Evolutionary conservation across 2,329 filamentous ascomycete genomes (phyloP), one percentile per base, ranked within the genome.

Genomic region (Sarocladium strictum): DNA sequence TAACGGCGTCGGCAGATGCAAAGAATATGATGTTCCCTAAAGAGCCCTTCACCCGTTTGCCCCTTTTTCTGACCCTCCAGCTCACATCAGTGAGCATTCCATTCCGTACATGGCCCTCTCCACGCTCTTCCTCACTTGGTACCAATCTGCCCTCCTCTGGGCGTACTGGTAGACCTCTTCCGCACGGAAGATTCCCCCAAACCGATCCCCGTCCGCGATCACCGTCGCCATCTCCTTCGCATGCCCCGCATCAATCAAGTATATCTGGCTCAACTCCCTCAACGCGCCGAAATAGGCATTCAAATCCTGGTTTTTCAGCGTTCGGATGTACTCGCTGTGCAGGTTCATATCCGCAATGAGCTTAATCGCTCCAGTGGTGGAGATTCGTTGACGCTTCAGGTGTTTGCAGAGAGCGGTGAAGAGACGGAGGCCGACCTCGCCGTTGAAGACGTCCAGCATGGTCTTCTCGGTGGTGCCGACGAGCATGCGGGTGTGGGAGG

Each of bases 91-190:
- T 45, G 67, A 69, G 70, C 94, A 99, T 57, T 94, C 93, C 68
- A 96, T 83, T 3, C 94, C 94, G 72, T 97, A 97, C 91, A 99
- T 97, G 58, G 91, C 91, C 71, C 89, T 87, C 76, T 99, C 94
- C 5, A 99, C 94, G 59, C 91, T 84, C 59, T 82, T 84, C 73
- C 87, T 88, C 11, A 99, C 90, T 62, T 87, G 80, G 67, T 94
- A 96, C 94, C 94, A 99, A 72, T 99, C 94, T 51, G 92, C 92
- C 61, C 94, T 78, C 61, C 94, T 77, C 71, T 97, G 91, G 1
- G 93, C 94, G 74, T 95, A 99, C 75, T 97, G 93, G 64, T 96
- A 96, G 3, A 97, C 94, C 74, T 99, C 94, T 69, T 99, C 94
- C 0, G 93, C 90, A 19, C 92, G 81, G 65, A 97, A 97, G 50